Conservation (phyloP, 495 filamentous ascomycete genomes). For the Parathielavia hyrcaniae region DNA sequence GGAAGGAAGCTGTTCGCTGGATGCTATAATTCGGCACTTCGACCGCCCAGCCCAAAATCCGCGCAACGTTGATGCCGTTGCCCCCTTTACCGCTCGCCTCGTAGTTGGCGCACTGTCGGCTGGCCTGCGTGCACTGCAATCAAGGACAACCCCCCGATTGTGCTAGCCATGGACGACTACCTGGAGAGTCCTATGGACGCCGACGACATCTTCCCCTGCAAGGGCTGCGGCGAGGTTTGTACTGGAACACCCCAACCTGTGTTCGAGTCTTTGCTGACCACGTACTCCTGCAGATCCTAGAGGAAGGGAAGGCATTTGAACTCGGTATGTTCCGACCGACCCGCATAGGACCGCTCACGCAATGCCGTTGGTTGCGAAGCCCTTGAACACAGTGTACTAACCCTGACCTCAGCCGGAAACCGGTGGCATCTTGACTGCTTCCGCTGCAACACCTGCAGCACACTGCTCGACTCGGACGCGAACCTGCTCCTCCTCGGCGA, state of each 20-base stretch:
- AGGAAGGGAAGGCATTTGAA: conserved; percentile 98
- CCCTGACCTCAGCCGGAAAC: conserved; percentile 69
- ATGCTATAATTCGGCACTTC: neutral
- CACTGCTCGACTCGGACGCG: conserved; percentile 94
- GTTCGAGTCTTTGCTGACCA: conserved; percentile 7
- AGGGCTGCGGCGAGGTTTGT: conserved; percentile 91
- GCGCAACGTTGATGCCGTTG: neutral
- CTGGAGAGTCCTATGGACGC: conserved; percentile 79
- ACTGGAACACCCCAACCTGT: neutral
- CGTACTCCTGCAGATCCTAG: conserved; percentile 58
- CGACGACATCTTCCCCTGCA: conserved; percentile 90
- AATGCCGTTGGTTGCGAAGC: neutral
- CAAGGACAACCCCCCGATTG: neutral
- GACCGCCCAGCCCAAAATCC: neutral
- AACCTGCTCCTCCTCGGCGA: conserved; percentile 96
- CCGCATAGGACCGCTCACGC: neutral
- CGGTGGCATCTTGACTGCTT: conserved; percentile 99
- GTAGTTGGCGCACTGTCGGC: neutral
- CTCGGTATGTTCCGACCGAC: conserved; percentile 59
- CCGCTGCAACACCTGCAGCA: conserved; percentile 92
- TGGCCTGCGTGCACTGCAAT: neutral
- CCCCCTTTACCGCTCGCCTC: neutral
- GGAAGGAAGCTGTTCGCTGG: neutral
- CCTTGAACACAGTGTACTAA: neutral
- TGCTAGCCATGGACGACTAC: conserved; percentile 51